Evolutionary conservation across 1,284 basidiomycete genomes (phyloP).

Genomic region (Apiotrichum mycotoxinovorans): DNA sequence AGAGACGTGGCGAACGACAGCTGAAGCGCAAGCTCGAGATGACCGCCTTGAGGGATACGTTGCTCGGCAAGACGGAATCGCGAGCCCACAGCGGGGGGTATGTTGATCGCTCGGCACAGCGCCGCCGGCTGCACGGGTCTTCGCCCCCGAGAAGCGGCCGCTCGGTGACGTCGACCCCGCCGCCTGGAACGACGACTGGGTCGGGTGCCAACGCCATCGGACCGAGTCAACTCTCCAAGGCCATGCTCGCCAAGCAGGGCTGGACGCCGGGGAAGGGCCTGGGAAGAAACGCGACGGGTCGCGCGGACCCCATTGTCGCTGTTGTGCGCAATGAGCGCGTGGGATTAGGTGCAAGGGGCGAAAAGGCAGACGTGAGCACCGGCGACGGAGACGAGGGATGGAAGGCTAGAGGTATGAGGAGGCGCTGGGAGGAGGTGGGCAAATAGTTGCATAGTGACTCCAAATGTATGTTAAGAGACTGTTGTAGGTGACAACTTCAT

Average conservation of each 20-base stretch:
- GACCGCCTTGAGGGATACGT: slow-evolving; percentile 27
- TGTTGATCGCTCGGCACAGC: slow-evolving; percentile 44
- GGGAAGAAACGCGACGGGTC: slow-evolving; percentile 31
- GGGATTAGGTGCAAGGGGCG: slow-evolving; percentile 32
- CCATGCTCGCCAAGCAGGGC: slow-evolving; percentile 37
- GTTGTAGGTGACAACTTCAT: too few relatives aligned
- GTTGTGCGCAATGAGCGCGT: slow-evolving; percentile 29
- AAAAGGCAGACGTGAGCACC: slow-evolving; percentile 8
- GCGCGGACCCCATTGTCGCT: slow-evolving; percentile 29
- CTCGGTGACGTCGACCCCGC: neutral
- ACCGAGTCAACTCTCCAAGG: slow-evolving; percentile 18
- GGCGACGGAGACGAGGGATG: slow-evolving; percentile 28
- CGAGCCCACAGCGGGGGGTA: slow-evolving; percentile 2
- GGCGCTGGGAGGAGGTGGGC: slow-evolving; percentile 32
- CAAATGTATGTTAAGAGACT: too few relatives aligned
- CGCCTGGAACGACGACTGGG: slow-evolving; percentile 3
- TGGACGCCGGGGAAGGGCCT: slow-evolving; percentile 40
- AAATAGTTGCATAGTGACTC: neutral
- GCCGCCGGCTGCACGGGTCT: slow-evolving; percentile 29
- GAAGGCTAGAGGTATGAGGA: slow-evolving; percentile 29
- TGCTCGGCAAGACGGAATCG: slow-evolving; percentile 24
- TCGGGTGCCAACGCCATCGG: slow-evolving; percentile 8
- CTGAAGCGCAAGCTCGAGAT: slow-evolving; percentile 31
- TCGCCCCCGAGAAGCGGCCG: slow-evolving; percentile 15
- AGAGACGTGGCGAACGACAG: slow-evolving; percentile 9